Evolutionary conservation across 163 green algal species (phyloP), one percentile per base, ranked within the genome.

Genomic region (Chlamydomonas reinhardtii): DNA sequence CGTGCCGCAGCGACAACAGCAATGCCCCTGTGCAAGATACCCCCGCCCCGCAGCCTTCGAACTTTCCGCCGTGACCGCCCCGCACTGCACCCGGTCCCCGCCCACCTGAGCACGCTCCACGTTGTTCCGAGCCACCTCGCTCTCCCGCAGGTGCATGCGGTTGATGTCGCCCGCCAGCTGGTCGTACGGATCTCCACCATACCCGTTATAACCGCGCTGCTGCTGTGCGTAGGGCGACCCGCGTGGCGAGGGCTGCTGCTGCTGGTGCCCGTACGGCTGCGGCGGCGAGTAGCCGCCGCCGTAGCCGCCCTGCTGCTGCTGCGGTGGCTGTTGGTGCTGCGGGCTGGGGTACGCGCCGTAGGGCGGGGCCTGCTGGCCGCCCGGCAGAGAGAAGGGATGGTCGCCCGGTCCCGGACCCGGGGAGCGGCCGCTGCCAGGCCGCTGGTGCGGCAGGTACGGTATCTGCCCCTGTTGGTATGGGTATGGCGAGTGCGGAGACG

Each of bases 101-200:
- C n/a, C 27, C 43, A 77, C 71, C 61, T 87, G 81, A 25, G 69
- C 20, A 27, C 81, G 81, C 39, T 87, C 81, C 20, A 73, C 82
- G 24, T 75, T 64, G 35, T 76, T n/a, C 0, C 82, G 82, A 20
- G 82, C 82, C 72, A 81, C 61, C 24, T 87, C 82, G 39, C 37
- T 70, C 20, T 87, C 74, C 17, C 79, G 68, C 34, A 92, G 27
- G 48, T 87, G 71, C 73, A 92, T 87, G 29, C 75, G 80, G 32
- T 92, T 76, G 4, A 92, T 80, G 34, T 90, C 88, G 17, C 81
- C 83, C 17, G 84, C 88, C 61, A 92, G 79, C 2, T 43, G n/a
- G 69, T 92, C 88, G 34, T 69, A 88, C 22, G 69, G 65, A 43
- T 89, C 70, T 17, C 29, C 16, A 0, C 70, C 69, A 12, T 65